Conservation (phyloP, 768 basidiomycete genomes). For the Pulveroboletus sp. region DNA sequence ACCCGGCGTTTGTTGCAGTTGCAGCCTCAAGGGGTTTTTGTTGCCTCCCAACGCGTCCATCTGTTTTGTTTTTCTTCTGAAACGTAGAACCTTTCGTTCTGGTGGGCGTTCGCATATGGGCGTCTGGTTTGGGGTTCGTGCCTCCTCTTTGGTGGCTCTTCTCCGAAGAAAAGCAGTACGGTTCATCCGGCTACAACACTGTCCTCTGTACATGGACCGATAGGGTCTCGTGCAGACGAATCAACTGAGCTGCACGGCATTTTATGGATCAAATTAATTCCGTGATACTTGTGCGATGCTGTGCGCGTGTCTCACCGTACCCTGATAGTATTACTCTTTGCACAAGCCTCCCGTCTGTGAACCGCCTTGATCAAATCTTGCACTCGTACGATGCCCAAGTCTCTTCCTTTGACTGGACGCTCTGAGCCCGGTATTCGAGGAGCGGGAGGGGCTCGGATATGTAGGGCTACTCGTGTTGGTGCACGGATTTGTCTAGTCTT, state of each 20-base stretch:
- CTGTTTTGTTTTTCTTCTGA: no score
- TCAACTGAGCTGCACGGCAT: not conserved
- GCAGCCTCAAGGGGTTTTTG: not conserved
- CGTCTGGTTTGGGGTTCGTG: not conserved
- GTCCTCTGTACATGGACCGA: not conserved
- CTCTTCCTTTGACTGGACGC: constrained; percentile 72
- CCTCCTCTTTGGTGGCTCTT: not conserved
- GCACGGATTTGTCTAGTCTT: constrained; percentile 46
- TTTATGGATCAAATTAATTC: not conserved
- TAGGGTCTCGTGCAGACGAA: not conserved
- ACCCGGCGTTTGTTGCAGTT: not conserved
- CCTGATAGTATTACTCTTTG: not conserved
- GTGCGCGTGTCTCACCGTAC: not conserved
- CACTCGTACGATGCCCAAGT: constrained; percentile 47
- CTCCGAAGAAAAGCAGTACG: not conserved
- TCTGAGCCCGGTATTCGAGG: constrained; percentile 88
- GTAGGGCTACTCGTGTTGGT: constrained; percentile 61
- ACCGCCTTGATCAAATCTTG: constrained; percentile 63
- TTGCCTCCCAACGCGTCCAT: not conserved
- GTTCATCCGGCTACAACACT: not conserved
- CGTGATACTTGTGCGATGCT: not conserved
- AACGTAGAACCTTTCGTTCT: no score
- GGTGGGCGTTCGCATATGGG: no score
- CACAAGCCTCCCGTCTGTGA: constrained; percentile 64
- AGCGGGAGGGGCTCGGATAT: constrained; percentile 83